Conservation (phyloP, 768 basidiomycete species). For the Udeniomyces megalosporus region DNA sequence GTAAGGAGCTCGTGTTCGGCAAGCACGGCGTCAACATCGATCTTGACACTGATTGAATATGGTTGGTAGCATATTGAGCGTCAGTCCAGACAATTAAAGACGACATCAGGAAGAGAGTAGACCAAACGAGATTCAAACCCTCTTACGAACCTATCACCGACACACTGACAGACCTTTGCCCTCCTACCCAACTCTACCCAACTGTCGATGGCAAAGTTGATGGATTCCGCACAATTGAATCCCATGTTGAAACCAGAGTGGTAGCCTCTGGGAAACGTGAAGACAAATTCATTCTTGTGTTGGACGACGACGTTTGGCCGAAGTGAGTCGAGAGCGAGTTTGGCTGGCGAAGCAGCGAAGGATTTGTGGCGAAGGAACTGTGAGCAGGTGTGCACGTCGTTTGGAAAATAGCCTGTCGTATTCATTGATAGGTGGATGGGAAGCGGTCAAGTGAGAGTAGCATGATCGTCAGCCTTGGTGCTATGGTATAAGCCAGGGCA, state of each 20-base stretch:
- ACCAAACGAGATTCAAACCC: conserved; percentile 21
- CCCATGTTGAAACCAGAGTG: conserved; percentile 95
- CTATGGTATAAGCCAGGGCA: too few species aligned
- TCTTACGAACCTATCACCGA: conserved; percentile 31
- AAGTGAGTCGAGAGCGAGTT: conserved; percentile 62
- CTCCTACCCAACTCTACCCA: conserved; percentile 78
- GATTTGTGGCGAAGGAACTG: conserved; percentile 96
- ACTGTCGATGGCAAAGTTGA: conserved; percentile 88
- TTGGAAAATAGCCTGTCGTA: conserved; percentile 67
- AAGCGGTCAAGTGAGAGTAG: background rate
- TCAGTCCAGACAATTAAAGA: background rate
- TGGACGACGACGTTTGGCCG: conserved; percentile 77
- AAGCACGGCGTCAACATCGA: conserved; percentile 78
- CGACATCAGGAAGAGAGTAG: conserved; percentile 35
- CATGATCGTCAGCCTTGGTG: background rate
- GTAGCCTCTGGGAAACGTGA: conserved; percentile 87
- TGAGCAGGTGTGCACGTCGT: conserved; percentile 64
- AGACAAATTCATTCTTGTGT: conserved; percentile 85
- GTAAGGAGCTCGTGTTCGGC: conserved; percentile 33
- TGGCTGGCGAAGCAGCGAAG: conserved; percentile 74
- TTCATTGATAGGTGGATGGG: background rate
- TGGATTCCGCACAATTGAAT: conserved; percentile 90
- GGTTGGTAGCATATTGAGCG: conserved; percentile 34
- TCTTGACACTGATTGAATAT: conserved; percentile 67
- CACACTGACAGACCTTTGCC: conserved; percentile 38